phyloP scores from a whole-genome alignment of 2,329 filamentous ascomycete species.

The Pestalotiopsis sp. region DNA sequence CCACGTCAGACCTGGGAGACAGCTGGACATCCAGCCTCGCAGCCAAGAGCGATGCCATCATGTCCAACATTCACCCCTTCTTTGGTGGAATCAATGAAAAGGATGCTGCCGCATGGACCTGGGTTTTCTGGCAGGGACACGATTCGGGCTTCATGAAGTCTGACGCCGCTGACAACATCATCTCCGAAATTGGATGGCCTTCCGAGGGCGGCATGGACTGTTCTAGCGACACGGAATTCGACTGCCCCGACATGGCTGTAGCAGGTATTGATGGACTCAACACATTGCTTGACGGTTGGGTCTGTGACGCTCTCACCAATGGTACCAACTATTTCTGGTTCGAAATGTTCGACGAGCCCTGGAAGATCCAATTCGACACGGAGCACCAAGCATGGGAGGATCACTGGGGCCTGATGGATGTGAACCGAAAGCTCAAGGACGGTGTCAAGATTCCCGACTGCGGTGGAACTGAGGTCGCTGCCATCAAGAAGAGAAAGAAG shows the following conservation, averaged over 20 bases:
- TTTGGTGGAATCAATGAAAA: constrained; percentile 77
- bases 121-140: constrained; percentile 75
- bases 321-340: constrained; percentile 98
- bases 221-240: constrained; percentile 51
- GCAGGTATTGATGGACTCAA: constrained; percentile 84
- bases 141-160: constrained; percentile 68
- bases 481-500: not conserved
- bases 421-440: constrained; percentile 79
- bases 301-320: constrained; percentile 79
- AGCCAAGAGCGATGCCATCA: constrained; percentile 77
- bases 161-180: constrained; percentile 71
- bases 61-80: constrained; percentile 97
- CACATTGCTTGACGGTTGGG: constrained; percentile 81
- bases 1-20: constrained; percentile 86
- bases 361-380: constrained; percentile 80
- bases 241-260: constrained; percentile 69
- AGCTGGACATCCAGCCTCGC: constrained; percentile 79
- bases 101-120: constrained; percentile 79
- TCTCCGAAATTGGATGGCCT: constrained; percentile 93
- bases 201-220: constrained; percentile 80
- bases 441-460: constrained; percentile 89
- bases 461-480: constrained; percentile 66
- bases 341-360: constrained; percentile 94
- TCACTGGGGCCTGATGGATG: constrained; percentile 91
- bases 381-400: constrained; percentile 82